Evolutionary conservation across 257 asterid species (phyloP).

Genomic region (Nicotiana otophora): DNA sequence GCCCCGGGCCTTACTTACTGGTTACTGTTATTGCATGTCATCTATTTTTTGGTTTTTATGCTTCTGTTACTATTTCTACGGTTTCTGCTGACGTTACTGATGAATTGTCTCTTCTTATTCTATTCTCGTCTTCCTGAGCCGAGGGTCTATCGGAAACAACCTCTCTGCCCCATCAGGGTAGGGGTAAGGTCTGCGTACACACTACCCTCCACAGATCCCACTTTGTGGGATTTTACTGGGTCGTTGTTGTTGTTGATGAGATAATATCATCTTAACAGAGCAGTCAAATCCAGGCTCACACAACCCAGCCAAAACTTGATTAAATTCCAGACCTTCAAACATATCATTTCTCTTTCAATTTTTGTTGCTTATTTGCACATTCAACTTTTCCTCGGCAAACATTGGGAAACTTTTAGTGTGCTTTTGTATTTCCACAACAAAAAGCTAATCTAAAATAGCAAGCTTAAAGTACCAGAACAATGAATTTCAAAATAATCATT

Average conservation of each 20-base stretch:
- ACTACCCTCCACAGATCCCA: too few species aligned
- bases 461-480: not conserved
- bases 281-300: not conserved
- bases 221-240: too few species aligned
- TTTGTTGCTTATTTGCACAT: not conserved
- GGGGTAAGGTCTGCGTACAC: too few species aligned
- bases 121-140: too few species aligned
- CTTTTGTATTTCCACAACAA: not conserved
- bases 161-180: too few species aligned
- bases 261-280: not conserved
- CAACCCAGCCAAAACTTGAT: not conserved
- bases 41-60: too few species aligned
- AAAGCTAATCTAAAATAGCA: not conserved
- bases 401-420: not conserved
- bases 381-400: not conserved
- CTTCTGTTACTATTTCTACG: too few species aligned
- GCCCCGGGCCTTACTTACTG: too few species aligned
- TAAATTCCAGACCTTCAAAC: not conserved
- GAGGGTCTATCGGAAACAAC: too few species aligned
- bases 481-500: not conserved
- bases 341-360: not conserved
- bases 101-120: too few species aligned
- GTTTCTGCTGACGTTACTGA: too few species aligned
- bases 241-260: not conserved
- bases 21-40: too few species aligned